Conservation (phyloP, 2,329 filamentous ascomycete species). For the Nemania sp. region DNA sequence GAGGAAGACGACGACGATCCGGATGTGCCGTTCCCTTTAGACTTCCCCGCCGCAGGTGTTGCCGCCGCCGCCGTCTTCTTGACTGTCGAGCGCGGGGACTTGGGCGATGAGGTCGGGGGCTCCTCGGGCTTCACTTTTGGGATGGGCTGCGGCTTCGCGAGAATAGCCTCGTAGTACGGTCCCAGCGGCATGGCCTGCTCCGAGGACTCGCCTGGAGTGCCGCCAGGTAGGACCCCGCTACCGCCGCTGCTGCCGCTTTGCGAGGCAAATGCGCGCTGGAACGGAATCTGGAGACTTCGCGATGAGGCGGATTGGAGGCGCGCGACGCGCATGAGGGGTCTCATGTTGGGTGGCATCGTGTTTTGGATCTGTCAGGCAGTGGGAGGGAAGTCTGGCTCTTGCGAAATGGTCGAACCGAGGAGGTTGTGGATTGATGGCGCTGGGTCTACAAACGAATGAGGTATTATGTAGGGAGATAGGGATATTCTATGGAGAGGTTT, state of each 20-base stretch:
- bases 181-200: slow-evolving; percentile 58
- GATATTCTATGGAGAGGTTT: no score
- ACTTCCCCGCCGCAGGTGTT: slow-evolving; percentile 30
- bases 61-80: slow-evolving; percentile 22
- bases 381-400: no score
- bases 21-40: background rate
- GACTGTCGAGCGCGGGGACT: slow-evolving; percentile 31
- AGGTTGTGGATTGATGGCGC: no score
- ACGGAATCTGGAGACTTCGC: slow-evolving; percentile 26
- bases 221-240: slow-evolving; percentile 32
- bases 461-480: no score
- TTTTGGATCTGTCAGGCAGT: background rate
- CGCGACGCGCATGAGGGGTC: slow-evolving; percentile 33
- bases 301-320: slow-evolving; percentile 27
- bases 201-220: slow-evolving; percentile 37
- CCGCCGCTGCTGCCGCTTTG: slow-evolving; percentile 24
- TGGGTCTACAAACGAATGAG: no score
- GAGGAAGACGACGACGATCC: slow-evolving; percentile 23
- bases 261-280: slow-evolving; percentile 33
- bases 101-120: slow-evolving; percentile 48
- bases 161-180: slow-evolving; percentile 62
- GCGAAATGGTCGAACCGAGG: no score
- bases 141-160: slow-evolving; percentile 51
- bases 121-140: slow-evolving; percentile 49
- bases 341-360: slow-evolving; percentile 33